Evolutionary conservation across 352 stramenopile genomes (phyloP).

Genomic region (Aphanomyces cochlioides): DNA sequence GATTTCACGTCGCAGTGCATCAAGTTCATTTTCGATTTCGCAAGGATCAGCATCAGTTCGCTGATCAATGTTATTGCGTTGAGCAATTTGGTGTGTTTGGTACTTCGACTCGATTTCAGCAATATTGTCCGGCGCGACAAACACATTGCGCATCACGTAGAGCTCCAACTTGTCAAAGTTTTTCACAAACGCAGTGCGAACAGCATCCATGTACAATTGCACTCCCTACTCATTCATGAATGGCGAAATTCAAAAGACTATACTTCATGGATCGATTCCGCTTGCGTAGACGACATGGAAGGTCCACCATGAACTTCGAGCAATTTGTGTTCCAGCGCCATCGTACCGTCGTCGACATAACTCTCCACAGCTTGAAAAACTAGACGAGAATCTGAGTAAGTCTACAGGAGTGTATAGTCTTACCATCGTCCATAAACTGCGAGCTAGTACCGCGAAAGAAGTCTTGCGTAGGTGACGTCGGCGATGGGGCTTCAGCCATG

Average conservation of each 20-base stretch:
- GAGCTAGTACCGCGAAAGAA: constrained; percentile 19
- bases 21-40: constrained; percentile 7
- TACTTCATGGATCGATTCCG: constrained; percentile 21
- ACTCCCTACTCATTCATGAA: constrained; percentile 39
- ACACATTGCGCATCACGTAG: constrained; percentile 73
- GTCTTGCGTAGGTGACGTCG: constrained; percentile 1
- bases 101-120: constrained; percentile 31
- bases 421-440: constrained; percentile 27
- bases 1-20: constrained; percentile 19
- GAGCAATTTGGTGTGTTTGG: constrained; percentile 1
- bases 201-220: constrained; percentile 55
- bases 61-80: background rate
- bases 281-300: constrained; percentile 11
- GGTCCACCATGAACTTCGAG: constrained; percentile 17
- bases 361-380: constrained; percentile 27
- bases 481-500: constrained; percentile 3
- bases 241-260: background rate
- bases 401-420: background rate
- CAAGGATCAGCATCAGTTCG: constrained; percentile 7
- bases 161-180: constrained; percentile 85
- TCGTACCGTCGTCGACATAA: constrained; percentile 21
- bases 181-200: constrained; percentile 62
- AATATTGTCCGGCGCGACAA: constrained; percentile 48
- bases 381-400: constrained; percentile 3
- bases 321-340: constrained; percentile 19